Conservation (phyloP, 768 basidiomycete genomes). For the Cyathus striatus region DNA sequence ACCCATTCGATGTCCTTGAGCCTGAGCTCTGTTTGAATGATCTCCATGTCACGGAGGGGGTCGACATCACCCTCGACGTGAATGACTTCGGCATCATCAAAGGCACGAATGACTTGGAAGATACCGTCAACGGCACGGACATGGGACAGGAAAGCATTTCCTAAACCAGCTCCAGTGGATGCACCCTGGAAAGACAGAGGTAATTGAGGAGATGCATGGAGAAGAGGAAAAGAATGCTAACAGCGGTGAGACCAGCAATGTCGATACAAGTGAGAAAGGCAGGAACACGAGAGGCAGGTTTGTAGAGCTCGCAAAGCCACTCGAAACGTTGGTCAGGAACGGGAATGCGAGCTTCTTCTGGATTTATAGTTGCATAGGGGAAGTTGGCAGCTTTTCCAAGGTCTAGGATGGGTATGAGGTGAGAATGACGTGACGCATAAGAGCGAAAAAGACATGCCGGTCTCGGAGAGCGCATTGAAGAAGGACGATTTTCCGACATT, state of each 20-base stretch:
- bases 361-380: slow-evolving; percentile 92
- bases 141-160: slow-evolving; percentile 96
- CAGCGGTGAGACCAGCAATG: slow-evolving; percentile 95
- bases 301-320: slow-evolving; percentile 90
- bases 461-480: slow-evolving; percentile 94
- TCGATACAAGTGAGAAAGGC: slow-evolving; percentile 97
- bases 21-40: slow-evolving; percentile 90
- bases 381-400: slow-evolving; percentile 96
- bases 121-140: slow-evolving; percentile 99
- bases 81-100: slow-evolving; percentile 98
- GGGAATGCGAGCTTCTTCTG: slow-evolving; percentile 93
- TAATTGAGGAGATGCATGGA: slow-evolving; percentile 2
- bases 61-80: slow-evolving; percentile 99
- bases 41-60: slow-evolving; percentile 94
- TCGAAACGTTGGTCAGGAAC: slow-evolving; percentile 94
- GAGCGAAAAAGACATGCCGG: slow-evolving; percentile 46
- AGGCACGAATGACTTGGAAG: slow-evolving; percentile 96
- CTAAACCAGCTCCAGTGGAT: slow-evolving; percentile 95
- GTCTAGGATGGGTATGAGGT: slow-evolving; percentile 37
- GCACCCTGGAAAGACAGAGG: slow-evolving; percentile 58
- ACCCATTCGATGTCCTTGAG: slow-evolving; percentile 99
- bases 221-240: slow-evolving; percentile 19
- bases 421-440: neutral
- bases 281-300: slow-evolving; percentile 82
- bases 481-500: slow-evolving; percentile 99